These are phyloP conservation scores for Ministeria vibrans DNA, from an alignment of 78 protist genomes.

Conservation along the genomic window DNA sequence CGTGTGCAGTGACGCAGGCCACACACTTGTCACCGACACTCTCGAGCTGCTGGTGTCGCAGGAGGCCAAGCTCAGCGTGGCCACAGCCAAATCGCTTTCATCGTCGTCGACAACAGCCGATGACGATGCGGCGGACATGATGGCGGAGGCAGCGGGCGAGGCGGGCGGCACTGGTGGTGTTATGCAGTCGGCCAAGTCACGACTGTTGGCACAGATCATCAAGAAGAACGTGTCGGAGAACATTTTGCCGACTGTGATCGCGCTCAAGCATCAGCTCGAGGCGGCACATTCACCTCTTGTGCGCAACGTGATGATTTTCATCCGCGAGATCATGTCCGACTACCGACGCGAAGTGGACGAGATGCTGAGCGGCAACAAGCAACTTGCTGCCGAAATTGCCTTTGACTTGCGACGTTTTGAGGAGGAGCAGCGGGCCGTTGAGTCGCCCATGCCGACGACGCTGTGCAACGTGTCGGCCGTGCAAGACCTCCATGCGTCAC, in stretches of 20 bases:
- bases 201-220: not conserved
- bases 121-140: not conserved
- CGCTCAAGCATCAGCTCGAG: constrained; percentile 54
- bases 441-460: too few relatives aligned
- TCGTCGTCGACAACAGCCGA: too few relatives aligned
- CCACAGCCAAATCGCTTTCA: too few relatives aligned
- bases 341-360: constrained; percentile 48
- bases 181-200: not conserved
- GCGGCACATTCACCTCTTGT: constrained; percentile 51
- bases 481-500: too few relatives aligned
- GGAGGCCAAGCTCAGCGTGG: too few relatives aligned
- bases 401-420: constrained; percentile 27
- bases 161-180: not conserved
- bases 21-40: constrained; percentile 47
- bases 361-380: constrained; percentile 37
- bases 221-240: constrained; percentile 58
- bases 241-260: constrained; percentile 51
- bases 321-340: constrained; percentile 41
- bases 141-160: not conserved
- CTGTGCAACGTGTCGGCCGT: too few relatives aligned
- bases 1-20: not conserved
- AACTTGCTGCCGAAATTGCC: constrained; percentile 61
- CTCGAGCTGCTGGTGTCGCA: constrained; percentile 45
- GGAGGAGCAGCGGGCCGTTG: not conserved
- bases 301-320: constrained; percentile 28